Conservation (phyloP, 192 early-diverging fungal species). For the Linnemannia exigua region DNA sequence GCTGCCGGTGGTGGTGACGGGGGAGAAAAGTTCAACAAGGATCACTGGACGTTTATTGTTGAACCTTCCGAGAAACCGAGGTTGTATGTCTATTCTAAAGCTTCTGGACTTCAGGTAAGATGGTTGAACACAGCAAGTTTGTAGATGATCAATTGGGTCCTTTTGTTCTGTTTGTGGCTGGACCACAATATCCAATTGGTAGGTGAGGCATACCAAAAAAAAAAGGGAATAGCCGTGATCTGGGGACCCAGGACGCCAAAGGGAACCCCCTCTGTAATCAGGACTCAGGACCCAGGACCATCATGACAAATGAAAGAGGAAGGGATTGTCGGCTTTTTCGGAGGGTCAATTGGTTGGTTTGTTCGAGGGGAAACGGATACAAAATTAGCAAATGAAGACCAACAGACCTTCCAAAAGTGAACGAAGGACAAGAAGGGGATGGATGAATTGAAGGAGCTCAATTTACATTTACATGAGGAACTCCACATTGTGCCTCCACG, state of each 20-base stretch:
- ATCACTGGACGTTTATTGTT: constrained; percentile 75
- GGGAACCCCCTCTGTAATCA: neutral
- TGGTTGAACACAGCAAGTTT: neutral
- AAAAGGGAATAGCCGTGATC: neutral
- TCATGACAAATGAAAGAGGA: neutral
- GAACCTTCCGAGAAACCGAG: constrained; percentile 80
- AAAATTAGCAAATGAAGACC: neutral
- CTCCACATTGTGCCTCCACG: constrained; percentile 32
- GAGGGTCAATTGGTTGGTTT: neutral
- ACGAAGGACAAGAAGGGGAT: neutral
- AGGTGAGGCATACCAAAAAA: neutral
- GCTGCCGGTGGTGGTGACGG: constrained; percentile 7
- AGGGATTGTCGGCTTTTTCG: neutral
- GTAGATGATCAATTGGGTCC: neutral
- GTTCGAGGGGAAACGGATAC: neutral
- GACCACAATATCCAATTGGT: neutral
- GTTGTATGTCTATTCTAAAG: constrained; percentile 72
- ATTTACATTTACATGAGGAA: constrained; percentile 31
- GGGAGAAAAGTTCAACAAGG: constrained; percentile 25
- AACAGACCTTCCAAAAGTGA: neutral
- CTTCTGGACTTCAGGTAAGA: constrained; percentile 70
- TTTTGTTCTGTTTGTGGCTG: neutral
- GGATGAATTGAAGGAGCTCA: neutral
- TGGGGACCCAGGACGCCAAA: neutral
- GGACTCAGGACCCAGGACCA: neutral